phyloP scores from a whole-genome alignment of 2,329 filamentous ascomycete species.

The Penicillium sp. region DNA sequence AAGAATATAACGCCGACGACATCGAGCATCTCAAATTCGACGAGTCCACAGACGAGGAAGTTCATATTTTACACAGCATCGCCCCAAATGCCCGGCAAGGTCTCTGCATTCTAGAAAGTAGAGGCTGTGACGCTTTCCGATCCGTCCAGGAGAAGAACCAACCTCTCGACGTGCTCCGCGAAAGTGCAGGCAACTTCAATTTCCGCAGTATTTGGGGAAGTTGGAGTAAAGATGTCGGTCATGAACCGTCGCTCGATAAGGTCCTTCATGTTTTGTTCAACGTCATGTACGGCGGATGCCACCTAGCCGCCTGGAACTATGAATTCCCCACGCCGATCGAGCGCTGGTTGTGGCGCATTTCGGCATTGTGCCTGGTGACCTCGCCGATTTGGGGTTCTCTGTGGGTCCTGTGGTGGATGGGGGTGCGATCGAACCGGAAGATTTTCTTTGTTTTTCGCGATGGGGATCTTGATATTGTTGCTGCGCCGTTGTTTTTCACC shows the following conservation, averaged over 20 bases:
- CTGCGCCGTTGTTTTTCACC: background rate
- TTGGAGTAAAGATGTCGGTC: background rate
- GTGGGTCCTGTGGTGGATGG: slow-evolving; percentile 1
- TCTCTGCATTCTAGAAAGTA: background rate
- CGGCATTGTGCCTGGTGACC: background rate
- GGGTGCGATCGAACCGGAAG: background rate
- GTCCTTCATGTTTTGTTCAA: background rate
- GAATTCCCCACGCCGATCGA: background rate
- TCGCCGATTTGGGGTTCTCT: background rate
- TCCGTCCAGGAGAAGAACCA: background rate
- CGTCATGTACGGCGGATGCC: background rate
- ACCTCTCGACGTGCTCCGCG: background rate
- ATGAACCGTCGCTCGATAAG: background rate
- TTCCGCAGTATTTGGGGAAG: background rate
- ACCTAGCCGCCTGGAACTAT: background rate
- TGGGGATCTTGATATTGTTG: background rate
- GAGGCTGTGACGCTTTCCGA: background rate
- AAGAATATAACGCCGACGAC: background rate
- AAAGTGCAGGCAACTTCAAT: background rate
- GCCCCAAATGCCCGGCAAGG: background rate
- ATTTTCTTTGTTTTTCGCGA: background rate
- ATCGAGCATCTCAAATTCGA: background rate
- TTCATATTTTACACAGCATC: background rate
- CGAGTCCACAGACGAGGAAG: background rate
- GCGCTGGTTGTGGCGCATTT: background rate